Evolutionary conservation across 805 yeast genomes (phyloP).

Genomic region (Candida boidinii): DNA sequence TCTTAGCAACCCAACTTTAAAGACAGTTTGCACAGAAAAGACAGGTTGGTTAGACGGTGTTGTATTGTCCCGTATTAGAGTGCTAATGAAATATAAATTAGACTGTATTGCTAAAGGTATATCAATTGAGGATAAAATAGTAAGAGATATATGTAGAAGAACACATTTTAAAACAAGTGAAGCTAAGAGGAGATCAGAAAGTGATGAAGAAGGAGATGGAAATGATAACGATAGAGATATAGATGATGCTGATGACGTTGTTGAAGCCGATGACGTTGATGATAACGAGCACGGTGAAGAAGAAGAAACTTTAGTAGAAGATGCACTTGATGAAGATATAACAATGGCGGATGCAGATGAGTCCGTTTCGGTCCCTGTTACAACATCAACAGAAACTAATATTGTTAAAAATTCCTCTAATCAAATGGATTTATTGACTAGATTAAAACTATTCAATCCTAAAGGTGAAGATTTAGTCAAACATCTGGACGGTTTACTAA

Average conservation of each 20-base stretch:
- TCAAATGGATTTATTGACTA: constrained; percentile 24
- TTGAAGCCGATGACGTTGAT: constrained; percentile 14
- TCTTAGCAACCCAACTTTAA: constrained; percentile 29
- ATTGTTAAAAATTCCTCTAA: constrained; percentile 1
- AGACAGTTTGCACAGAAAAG: constrained; percentile 40
- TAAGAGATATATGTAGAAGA: constrained; percentile 33
- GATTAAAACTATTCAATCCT: constrained; percentile 29
- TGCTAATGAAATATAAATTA: constrained; percentile 65
- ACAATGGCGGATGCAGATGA: constrained; percentile 20
- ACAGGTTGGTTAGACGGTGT: constrained; percentile 77
- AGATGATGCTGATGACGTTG: constrained; percentile 26
- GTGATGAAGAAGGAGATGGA: constrained; percentile 2
- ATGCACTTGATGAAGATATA: constrained; percentile 25
- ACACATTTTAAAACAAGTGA: constrained; percentile 21
- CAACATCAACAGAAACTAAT: neutral
- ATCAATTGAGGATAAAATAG: constrained; percentile 32
- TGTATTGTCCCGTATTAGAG: constrained; percentile 55
- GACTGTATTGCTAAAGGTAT: constrained; percentile 48
- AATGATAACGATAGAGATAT: constrained; percentile 13
- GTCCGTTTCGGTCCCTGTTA: neutral
- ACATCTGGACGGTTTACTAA: constrained; percentile 28
- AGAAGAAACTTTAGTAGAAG: constrained; percentile 9
- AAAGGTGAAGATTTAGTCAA: constrained; percentile 24
- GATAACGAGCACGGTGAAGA: constrained; percentile 4
- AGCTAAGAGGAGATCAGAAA: constrained; percentile 16